These are phyloP conservation scores for Penicillium corylophilum DNA, from an alignment of 2,329 filamentous ascomycete genomes.

Conservation along the genomic window DNA sequence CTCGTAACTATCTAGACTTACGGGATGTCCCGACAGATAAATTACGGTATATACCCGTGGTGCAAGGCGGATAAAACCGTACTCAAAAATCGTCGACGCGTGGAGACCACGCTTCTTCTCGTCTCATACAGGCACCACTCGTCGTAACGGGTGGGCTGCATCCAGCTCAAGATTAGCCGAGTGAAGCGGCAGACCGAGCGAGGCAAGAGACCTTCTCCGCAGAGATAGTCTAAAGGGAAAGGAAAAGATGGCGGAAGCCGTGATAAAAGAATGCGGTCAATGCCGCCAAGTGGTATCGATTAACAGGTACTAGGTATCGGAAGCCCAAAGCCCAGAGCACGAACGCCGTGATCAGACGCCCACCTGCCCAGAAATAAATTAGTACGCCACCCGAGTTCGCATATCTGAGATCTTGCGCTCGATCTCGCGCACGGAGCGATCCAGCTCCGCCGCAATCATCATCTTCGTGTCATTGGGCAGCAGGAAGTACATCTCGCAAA, in stretches of 20 bases:
- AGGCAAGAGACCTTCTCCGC: slow-evolving; percentile 48
- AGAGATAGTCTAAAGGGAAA: slow-evolving; percentile 39
- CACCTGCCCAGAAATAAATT: slow-evolving; percentile 23
- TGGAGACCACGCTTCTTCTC: slow-evolving; percentile 37
- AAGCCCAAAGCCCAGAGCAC: slow-evolving; percentile 25
- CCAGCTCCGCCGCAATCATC: slow-evolving; percentile 90
- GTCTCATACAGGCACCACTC: slow-evolving; percentile 46
- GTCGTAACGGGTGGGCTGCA: slow-evolving; percentile 25
- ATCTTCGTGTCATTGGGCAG: slow-evolving; percentile 86
- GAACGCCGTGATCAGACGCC: slow-evolving; percentile 29
- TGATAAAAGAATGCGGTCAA: slow-evolving; percentile 7
- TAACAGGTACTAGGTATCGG: slow-evolving; percentile 25
- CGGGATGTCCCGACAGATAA: slow-evolving; percentile 45
- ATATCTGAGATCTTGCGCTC: slow-evolving; percentile 88
- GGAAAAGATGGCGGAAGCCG: neutral
- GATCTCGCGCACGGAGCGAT: slow-evolving; percentile 86
- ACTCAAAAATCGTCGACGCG: slow-evolving; percentile 52
- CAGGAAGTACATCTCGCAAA: slow-evolving; percentile 87
- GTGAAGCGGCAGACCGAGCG: slow-evolving; percentile 46
- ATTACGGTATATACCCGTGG: slow-evolving; percentile 45
- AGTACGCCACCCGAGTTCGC: slow-evolving; percentile 58
- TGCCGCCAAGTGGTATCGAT: slow-evolving; percentile 16
- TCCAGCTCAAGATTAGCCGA: slow-evolving; percentile 45
- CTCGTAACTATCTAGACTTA: neutral
- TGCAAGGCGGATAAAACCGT: slow-evolving; percentile 42